Conservation (phyloP, 1,139 yeast genomes). For the Geotrichum carabidarum region DNA sequence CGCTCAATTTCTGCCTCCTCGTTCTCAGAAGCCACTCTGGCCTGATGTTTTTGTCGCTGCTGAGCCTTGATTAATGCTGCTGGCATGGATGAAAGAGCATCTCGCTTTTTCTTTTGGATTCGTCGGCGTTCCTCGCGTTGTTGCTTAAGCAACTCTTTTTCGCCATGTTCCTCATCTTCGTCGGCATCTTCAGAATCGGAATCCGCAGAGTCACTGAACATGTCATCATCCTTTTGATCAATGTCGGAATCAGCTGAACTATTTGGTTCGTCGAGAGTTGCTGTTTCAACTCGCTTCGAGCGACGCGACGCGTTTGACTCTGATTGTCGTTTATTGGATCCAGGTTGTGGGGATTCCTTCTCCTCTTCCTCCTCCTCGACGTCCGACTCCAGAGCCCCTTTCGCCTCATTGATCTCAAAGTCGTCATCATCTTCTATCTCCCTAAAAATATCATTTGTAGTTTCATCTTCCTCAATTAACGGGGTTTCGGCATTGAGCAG, state of each 20-base stretch:
- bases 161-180: conserved; percentile 39
- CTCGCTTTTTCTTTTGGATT: conserved; percentile 24
- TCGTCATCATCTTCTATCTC: conserved; percentile 85
- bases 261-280: not conserved
- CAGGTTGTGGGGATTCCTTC: not conserved
- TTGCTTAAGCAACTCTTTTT: conserved; percentile 30
- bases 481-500: conserved; percentile 65
- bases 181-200: conserved; percentile 28
- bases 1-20: conserved; percentile 13
- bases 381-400: conserved; percentile 24
- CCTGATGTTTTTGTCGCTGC: conserved; percentile 11
- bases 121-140: conserved; percentile 31
- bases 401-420: conserved; percentile 46
- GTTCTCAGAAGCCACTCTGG: conserved; percentile 17
- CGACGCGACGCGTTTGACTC: not conserved
- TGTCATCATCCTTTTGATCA: conserved; percentile 28
- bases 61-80: conserved; percentile 14
- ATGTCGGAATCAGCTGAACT: conserved; percentile 5
- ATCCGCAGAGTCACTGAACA: conserved; percentile 33
- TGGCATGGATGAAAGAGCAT: conserved; percentile 12
- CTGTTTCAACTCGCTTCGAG: not conserved
- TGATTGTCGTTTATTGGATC: not conserved
- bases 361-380: conserved; percentile 20
- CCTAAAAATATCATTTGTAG: conserved; percentile 68
- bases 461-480: conserved; percentile 50